Evolutionary conservation across 2,329 filamentous ascomycete species (phyloP).

Genomic region (Onygenales sp.): DNA sequence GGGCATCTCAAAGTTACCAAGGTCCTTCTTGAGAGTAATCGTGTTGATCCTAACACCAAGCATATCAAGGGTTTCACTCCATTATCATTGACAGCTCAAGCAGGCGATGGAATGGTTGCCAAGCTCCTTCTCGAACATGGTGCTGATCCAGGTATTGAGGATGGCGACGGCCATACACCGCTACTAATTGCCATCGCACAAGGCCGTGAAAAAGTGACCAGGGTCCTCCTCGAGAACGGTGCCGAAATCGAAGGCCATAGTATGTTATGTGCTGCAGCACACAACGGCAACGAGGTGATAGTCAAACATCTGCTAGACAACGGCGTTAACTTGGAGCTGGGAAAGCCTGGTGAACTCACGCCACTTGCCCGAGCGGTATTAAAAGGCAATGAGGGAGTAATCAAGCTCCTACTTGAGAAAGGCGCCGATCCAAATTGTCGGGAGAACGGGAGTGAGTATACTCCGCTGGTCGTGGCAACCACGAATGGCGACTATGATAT

Average conservation of each 20-base stretch:
- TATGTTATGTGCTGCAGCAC: background rate
- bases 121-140: too few relatives aligned
- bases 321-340: background rate
- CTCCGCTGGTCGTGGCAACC: slow-evolving; percentile 9
- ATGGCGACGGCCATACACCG: background rate
- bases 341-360: background rate
- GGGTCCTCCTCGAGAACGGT: too few relatives aligned
- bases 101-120: too few relatives aligned
- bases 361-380: slow-evolving; percentile 15
- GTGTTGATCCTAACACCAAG: too few relatives aligned
- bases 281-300: background rate
- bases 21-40: background rate
- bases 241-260: background rate
- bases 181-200: background rate
- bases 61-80: too few relatives aligned
- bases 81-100: too few relatives aligned
- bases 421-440: background rate
- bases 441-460: background rate
- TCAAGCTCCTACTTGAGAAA: slow-evolving; percentile 16
- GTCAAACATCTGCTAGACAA: background rate
- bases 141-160: background rate
- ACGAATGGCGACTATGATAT: slow-evolving; percentile 13
- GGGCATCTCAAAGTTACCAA: background rate
- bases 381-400: slow-evolving; percentile 14
- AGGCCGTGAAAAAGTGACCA: too few relatives aligned